These are phyloP conservation scores for Termitomyces sp. DNA, from an alignment of 768 basidiomycete species.

Conservation along the genomic window DNA sequence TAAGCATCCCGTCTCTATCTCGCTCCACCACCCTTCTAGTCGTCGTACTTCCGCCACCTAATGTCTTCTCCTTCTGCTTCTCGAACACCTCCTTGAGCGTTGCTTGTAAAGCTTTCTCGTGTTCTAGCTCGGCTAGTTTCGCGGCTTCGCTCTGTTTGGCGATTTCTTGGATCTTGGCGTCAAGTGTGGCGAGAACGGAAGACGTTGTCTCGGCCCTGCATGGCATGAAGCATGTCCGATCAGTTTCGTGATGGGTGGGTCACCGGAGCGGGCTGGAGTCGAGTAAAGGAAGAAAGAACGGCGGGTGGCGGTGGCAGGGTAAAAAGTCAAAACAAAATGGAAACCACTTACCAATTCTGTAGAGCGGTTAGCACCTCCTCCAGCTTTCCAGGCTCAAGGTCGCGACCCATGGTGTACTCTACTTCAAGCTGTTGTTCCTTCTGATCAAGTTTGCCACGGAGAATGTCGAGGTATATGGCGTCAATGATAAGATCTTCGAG, in stretches of 20 bases:
- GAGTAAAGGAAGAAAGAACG: neutral
- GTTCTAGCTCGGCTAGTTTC: slow-evolving; percentile 40
- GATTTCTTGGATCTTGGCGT: slow-evolving; percentile 60
- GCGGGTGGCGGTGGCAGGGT: neutral
- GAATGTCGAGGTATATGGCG: slow-evolving; percentile 86
- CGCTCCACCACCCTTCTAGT: slow-evolving; percentile 13
- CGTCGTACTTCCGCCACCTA: slow-evolving; percentile 20
- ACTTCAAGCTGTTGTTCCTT: slow-evolving; percentile 86
- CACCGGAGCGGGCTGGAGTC: neutral
- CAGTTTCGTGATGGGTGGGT: neutral
- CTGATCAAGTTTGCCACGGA: slow-evolving; percentile 92
- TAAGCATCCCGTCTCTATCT: slow-evolving; percentile 32
- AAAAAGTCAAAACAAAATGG: neutral
- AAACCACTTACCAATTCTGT: slow-evolving; percentile 51
- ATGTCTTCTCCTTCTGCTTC: slow-evolving; percentile 53
- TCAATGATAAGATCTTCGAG: slow-evolving; percentile 98
- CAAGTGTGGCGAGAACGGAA: slow-evolving; percentile 64
- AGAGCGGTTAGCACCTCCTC: slow-evolving; percentile 56
- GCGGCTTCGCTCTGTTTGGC: slow-evolving; percentile 32
- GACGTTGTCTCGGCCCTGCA: slow-evolving; percentile 67
- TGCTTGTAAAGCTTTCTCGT: slow-evolving; percentile 48
- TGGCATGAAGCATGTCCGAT: slow-evolving; percentile 1
- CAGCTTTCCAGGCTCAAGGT: slow-evolving; percentile 73
- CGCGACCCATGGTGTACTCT: slow-evolving; percentile 88
- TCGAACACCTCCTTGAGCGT: slow-evolving; percentile 59